These are phyloP conservation scores for Macrolepiota dolichaula DNA, from an alignment of 768 basidiomycete genomes.

Conservation along the genomic window DNA sequence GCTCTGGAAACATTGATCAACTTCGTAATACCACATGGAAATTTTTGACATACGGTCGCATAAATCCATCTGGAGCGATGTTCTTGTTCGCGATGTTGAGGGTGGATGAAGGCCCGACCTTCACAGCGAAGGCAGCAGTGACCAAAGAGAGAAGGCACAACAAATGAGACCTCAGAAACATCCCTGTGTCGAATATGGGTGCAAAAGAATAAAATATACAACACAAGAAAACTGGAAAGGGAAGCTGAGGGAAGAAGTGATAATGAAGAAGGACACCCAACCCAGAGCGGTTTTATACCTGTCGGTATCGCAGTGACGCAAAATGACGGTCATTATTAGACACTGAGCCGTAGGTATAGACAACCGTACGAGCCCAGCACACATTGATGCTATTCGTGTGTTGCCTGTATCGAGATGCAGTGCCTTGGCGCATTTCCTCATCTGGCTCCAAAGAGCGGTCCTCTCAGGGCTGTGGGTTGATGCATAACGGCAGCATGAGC, in stretches of 20 bases:
- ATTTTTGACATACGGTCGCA: not conserved
- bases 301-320: not conserved
- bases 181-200: not conserved
- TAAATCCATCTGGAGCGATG: not conserved
- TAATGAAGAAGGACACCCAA: not conserved
- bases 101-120: not conserved
- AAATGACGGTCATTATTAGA: too few relatives aligned
- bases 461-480: not conserved
- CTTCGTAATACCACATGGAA: not conserved
- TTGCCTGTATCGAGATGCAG: not conserved
- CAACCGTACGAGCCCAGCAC: not conserved
- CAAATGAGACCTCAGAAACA: not conserved
- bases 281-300: not conserved
- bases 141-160: not conserved
- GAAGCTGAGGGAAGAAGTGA: not conserved
- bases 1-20: not conserved
- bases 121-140: not conserved
- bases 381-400: not conserved
- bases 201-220: not conserved
- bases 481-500: not conserved
- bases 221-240: not conserved
- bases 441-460: not conserved
- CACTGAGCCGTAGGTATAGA: not conserved
- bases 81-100: not conserved
- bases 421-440: not conserved